A percentile compares a stretch with the other conserved stretches of the same genome.
Evolutionary conservation across 805 yeast genomes (phyloP).

Genomic region (Ogataea nakhonphanomensis): DNA sequence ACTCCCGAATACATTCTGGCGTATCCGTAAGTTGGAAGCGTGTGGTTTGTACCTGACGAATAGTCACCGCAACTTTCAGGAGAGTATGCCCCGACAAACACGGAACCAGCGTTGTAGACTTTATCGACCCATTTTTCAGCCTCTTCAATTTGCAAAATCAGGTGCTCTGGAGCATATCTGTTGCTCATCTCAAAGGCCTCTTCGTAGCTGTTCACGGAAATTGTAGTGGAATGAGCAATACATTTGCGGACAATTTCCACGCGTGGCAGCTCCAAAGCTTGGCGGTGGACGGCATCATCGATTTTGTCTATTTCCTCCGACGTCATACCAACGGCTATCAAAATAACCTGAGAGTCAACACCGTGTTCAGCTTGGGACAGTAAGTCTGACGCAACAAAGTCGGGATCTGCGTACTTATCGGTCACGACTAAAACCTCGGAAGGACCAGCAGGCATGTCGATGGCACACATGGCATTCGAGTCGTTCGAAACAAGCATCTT

Average conservation of each 20-base stretch:
- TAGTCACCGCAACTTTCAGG: conserved; percentile 99
- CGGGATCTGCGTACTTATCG: conserved; percentile 84
- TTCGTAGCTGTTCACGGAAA: conserved; percentile 63
- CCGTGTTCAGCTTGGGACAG: conserved; percentile 99
- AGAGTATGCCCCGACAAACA: conserved; percentile 92
- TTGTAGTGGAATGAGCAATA: conserved; percentile 84
- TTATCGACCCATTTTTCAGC: conserved; percentile 68
- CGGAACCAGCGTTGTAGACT: conserved; percentile 92
- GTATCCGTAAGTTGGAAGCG: conserved; percentile 97
- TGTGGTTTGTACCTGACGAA: conserved; percentile 97
- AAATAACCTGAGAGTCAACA: conserved; percentile 92
- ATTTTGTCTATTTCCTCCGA: conserved; percentile 58
- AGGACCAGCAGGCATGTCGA: conserved; percentile 99
- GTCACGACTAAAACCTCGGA: conserved; percentile 96
- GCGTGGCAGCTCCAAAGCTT: conserved; percentile 83
- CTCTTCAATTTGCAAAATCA: conserved; percentile 82
- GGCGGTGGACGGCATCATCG: conserved; percentile 79
- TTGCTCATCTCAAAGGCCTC: conserved; percentile 88
- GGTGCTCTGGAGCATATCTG: conserved; percentile 95
- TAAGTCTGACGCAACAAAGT: conserved; percentile 94
- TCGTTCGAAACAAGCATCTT: conserved; percentile 97
- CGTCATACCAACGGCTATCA: conserved; percentile 75
- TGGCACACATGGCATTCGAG: conserved; percentile 89
- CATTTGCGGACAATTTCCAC: conserved; percentile 90
- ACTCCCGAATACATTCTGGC: conserved; percentile 98